Base-by-base conservation (phyloP, 805 yeast genomes). In the Pichia cabralensis region DNA sequence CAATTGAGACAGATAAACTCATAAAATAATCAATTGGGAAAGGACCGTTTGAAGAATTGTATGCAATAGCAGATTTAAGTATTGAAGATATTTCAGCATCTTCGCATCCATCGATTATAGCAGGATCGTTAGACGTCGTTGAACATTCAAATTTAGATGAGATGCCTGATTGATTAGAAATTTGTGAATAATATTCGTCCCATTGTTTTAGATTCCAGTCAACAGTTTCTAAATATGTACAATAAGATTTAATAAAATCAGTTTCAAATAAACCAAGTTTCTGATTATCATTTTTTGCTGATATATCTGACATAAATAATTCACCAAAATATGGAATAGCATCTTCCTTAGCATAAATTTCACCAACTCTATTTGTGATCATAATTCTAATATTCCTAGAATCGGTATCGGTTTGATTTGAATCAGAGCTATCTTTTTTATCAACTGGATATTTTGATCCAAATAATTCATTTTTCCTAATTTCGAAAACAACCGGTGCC, bases 311-410 rank as follows among this genome's bases (percentile, higher is more conserved):
- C 10, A 85, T 74, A 8, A 75, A 64, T 43, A 88, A 63, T 52
- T 88, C 97, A 9, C 96, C 96, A 60, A 84, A 88, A 50, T 77
- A 88, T 1, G 97, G 95, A 30, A 89, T 76, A 10, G 82, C 94
- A 35, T 75, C 72, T 32, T 74, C 76, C 48, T 82, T 82, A 0
- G 89, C 71, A 47, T 80, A 85, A 1, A 71, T 62, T 37, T 71
- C 70, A 25, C 95, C 95, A 44, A 89, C 66, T 9, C 94, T 92
- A 47, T 89, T 82, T 4, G 96, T 85, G 8, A 94, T 88, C 63
- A 84, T 69, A 20, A 86, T 75, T 59, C 79, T 81, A 43, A 30
- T 34, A 15, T 30, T 30, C 10, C 30, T 15, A 16, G 18, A 11
- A 4, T 18, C 15, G 2, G 21, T 20, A 19, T 30, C 33, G 15